Evolutionary conservation across 106 monocot species (phyloP), one percentile per base, ranked within the genome.

Genomic region (Acorus calamus): DNA sequence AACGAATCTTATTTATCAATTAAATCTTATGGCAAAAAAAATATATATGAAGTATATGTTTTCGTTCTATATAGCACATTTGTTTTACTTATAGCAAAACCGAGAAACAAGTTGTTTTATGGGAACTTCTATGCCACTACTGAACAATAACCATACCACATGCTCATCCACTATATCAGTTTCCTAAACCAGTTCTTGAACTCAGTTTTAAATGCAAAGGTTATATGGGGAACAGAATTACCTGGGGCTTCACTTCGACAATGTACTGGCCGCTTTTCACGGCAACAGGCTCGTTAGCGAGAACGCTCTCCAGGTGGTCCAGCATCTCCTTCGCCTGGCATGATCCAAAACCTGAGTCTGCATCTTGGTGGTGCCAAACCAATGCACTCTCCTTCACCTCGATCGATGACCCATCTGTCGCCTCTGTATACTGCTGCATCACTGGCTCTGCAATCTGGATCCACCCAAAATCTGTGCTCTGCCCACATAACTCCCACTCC

Each of bases 211-310:
- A 1, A 28, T 28, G 28, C 1, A 28, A 28, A 28, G 28, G 28
- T 28, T 28, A 28, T 28, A 28, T 28, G 28, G 28, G 28, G 28
- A 28, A 28, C 28, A 28, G 28, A 28, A 28, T 0, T 28, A 79
- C 79, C 83, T 84, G 79, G 44, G 83, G 79, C 44, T 79, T 84
- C 46, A 79, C 76, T 79, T 84, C 83, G 45, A 79, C 83, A 42
- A 84, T 79, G 66, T 60, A 72, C 63, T 79, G 72, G 8, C 83
- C 83, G 14, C 79, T 79, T 61, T 84, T 84, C 53, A 84, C 83
- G 3, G 59, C 74, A 14, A 76, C 83, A 12, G 83, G 83, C 52
- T 84, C 79, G 55, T 78, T 83, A 3, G 83, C 75, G 56, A 83
- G 72, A 3, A 83, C 83, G 49, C 79, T 76, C 50, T 83, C 83